Base-by-base conservation (phyloP, 164 flowering plant genomes). In the Malania oleifera region DNA sequence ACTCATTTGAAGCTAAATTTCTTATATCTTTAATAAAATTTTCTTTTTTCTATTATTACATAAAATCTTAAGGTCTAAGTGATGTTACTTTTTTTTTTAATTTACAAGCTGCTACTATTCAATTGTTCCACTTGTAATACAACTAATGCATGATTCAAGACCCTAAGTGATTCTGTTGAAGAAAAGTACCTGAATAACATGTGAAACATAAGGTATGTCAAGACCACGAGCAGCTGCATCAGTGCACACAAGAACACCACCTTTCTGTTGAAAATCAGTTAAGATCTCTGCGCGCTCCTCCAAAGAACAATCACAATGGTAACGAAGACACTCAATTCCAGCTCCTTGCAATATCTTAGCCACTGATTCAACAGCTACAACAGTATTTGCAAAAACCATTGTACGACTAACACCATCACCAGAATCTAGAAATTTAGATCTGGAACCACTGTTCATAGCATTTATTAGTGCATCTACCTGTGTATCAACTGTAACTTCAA, bases 201-300 rank as follows among this genome's bases (percentile, higher is more conserved):
- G 97, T 40, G 89, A 83, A 46, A 90, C 82, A 75, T 88, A 78
- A 39, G 89, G 92, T 54, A 93, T 64, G 64, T 93, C 98, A 59
- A 93, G 79, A 44, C 98, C 98, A 63, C 98, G 96, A 28, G 98
- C 90, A 70, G 98, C 98, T 67, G 98, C 92, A 76, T 90, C 98
- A 58, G 96, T 93, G 66, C 97, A 93, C 48, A 93, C 97, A 76
- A 93, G 81, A 49, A 90, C 71, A 47, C 99, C 97, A 59, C 96
- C 96, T 34, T 72, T 80, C 68, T 85, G 76, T 65, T 66, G 69
- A 64, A 93, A 93, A 70, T 78, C 75, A 64, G 57, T 57, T 57
- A 92, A 70, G 39, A 77, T 78, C 59, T 80, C 59, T 31, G 82
- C 74, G 35, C 96, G 84, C 68, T 86, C 87, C 67, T 86, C 97